phyloP scores from a whole-genome alignment of 805 yeast species.

The Kodamaea jinghongensis region DNA sequence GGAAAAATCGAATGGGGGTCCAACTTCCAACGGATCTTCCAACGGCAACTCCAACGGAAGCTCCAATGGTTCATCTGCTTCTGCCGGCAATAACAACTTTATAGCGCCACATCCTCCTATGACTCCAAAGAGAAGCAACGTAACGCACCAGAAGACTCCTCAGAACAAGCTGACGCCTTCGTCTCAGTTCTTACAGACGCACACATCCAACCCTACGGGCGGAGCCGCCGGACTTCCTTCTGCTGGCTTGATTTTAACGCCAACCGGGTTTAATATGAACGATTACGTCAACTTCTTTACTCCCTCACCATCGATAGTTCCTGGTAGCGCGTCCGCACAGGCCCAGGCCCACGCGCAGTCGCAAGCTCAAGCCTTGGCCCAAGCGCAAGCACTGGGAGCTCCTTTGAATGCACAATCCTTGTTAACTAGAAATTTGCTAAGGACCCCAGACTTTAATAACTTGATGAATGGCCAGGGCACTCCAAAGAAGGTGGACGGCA shows the following conservation, averaged over 20 bases:
- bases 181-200: slow-evolving; percentile 25
- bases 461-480: slow-evolving; percentile 17
- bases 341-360: slow-evolving; percentile 7
- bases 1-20: slow-evolving; percentile 3
- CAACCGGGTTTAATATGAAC: slow-evolving; percentile 76
- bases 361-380: slow-evolving; percentile 7
- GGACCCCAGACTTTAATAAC: slow-evolving; percentile 42
- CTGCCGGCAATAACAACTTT: no score
- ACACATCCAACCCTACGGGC: slow-evolving; percentile 13
- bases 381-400: slow-evolving; percentile 9
- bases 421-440: slow-evolving; percentile 26
- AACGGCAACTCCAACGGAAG: no score
- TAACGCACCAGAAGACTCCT: slow-evolving; percentile 31
- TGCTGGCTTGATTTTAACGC: slow-evolving; percentile 44
- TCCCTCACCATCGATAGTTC: slow-evolving; percentile 53
- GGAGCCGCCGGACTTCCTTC: slow-evolving; percentile 34
- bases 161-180: slow-evolving; percentile 43
- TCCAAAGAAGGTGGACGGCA: slow-evolving; percentile 33
- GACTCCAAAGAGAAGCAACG: slow-evolving; percentile 39
- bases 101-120: slow-evolving; percentile 43
- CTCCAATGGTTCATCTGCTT: slow-evolving; percentile 22
- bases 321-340: slow-evolving; percentile 7
- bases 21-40: slow-evolving; percentile 24
- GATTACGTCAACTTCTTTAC: slow-evolving; percentile 79
- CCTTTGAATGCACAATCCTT: slow-evolving; percentile 7